Base-by-base conservation (phyloP, 257 asterid genomes). In the Gardenia jasminoides region DNA sequence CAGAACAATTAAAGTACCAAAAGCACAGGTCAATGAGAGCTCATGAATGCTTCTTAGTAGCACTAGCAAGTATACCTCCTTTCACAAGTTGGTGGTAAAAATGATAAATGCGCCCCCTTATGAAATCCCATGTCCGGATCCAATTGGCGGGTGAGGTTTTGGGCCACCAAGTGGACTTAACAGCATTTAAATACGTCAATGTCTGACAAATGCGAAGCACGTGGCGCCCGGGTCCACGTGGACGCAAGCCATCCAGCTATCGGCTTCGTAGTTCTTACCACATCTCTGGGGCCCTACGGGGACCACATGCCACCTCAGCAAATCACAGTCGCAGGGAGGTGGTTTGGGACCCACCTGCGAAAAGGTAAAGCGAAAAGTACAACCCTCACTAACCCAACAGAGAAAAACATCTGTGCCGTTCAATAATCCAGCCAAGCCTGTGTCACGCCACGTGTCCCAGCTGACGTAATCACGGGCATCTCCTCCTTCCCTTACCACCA, bases 251-350 rank as follows among this genome's bases (percentile, higher is more conserved):
- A 31, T 6, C 76, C 81, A 78, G 74, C 85, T n/a, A 65, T 22
- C 72, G 7, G 19, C 16, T 67, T 2, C 8, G n/a, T 67, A 0
- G n/a, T n/a, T n/a, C n/a, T n/a, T n/a, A n/a, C n/a, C n/a, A 62
- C 19, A n/a, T 26, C 36, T 31, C 24, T 6, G 56, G 2, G 56
- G 13, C 24, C 26, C 50, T 67, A 28, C 22, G 68, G n/a, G 78
- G 67, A 41, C 61, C 69, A 66, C 33, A 69, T 84, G 81, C 89
- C 90, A 85, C 67, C 80, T 82, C 78, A 81, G 47, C 77, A 83
- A 31, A 24, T 22, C 72, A 47, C 77, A 69, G 46, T 30, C 47
- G 16, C n/a, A n/a, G n/a, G n/a, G n/a, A 44, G 68, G 13, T 41
- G 6, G 61, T 7, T 4, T 12, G 83, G 87, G 83, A 2, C 93